These are phyloP conservation scores for Blastobotrys aristatus DNA, from an alignment of 1,139 yeast species.

Conservation along the genomic window DNA sequence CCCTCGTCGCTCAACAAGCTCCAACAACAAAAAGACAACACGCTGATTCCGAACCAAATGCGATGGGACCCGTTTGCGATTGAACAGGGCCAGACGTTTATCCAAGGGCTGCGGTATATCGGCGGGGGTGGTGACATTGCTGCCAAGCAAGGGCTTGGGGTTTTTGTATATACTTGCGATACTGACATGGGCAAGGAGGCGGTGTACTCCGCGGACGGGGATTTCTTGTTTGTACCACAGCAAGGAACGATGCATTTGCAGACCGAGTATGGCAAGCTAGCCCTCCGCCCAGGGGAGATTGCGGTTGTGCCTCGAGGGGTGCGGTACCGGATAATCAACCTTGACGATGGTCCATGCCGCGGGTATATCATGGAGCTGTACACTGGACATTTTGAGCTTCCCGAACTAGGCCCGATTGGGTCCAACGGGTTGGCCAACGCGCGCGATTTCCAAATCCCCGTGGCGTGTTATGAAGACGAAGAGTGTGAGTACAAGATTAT, in stretches of 20 bases:
- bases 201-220: slow-evolving; percentile 27
- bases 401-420: slow-evolving; percentile 34
- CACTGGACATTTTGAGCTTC: slow-evolving; percentile 29
- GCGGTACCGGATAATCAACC: slow-evolving; percentile 23
- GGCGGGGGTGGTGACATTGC: slow-evolving; percentile 32
- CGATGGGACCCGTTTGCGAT: slow-evolving; percentile 31
- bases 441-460: slow-evolving; percentile 30
- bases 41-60: slow-evolving; percentile 28
- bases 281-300: slow-evolving; percentile 30
- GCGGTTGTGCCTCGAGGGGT: slow-evolving; percentile 32
- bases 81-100: slow-evolving; percentile 21
- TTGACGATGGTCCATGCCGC: slow-evolving; percentile 17
- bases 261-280: slow-evolving; percentile 30
- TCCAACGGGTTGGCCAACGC: slow-evolving; percentile 32
- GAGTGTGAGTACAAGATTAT: slow-evolving; percentile 19
- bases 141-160: slow-evolving; percentile 30
- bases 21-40: slow-evolving; percentile 15
- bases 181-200: slow-evolving; percentile 28
- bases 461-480: slow-evolving; percentile 18
- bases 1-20: slow-evolving; percentile 5
- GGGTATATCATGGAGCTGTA: slow-evolving; percentile 31
- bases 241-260: slow-evolving; percentile 28
- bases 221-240: slow-evolving; percentile 30
- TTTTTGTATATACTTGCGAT: slow-evolving; percentile 26
- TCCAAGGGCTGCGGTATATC: slow-evolving; percentile 27